Evolutionary conservation across 2,329 filamentous ascomycete species (phyloP).

Genomic region (Chalaropsis ovoidea): DNA sequence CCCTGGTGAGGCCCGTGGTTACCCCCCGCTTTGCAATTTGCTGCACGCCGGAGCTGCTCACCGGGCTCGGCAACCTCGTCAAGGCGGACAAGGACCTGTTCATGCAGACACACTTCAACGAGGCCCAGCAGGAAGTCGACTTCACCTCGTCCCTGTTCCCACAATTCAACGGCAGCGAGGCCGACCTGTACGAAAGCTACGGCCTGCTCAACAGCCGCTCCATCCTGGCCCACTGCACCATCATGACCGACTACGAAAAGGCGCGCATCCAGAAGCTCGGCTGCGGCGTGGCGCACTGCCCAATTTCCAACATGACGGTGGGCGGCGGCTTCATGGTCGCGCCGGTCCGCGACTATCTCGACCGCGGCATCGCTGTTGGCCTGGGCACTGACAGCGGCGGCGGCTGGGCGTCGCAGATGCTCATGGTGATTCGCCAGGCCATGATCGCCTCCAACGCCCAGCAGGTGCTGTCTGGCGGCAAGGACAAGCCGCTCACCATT

Average conservation of each 20-base stretch:
- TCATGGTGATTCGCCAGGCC: constrained; percentile 49
- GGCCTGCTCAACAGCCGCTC: constrained; percentile 45
- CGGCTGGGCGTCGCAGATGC: constrained; percentile 50
- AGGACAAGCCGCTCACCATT: constrained; percentile 39
- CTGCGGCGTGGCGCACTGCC: constrained; percentile 56
- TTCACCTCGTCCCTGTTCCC: constrained; percentile 48
- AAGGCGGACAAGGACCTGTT: constrained; percentile 39
- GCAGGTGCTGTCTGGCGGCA: constrained; percentile 36
- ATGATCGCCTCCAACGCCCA: constrained; percentile 45
- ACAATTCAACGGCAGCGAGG: constrained; percentile 43
- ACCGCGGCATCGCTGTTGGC: constrained; percentile 52
- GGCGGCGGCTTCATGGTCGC: constrained; percentile 54
- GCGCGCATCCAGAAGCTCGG: constrained; percentile 36
- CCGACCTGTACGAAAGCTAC: constrained; percentile 48
- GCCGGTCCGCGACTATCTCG: constrained; percentile 48
- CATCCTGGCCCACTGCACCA: constrained; percentile 58
- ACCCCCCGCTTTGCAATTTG: constrained; percentile 54
- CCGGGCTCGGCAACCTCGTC: constrained; percentile 46
- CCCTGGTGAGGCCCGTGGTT: constrained; percentile 41
- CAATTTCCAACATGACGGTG: constrained; percentile 53
- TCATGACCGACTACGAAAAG: constrained; percentile 49
- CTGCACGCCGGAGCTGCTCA: constrained; percentile 45
- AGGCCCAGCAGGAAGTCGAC: constrained; percentile 50
- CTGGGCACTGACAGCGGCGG: constrained; percentile 56
- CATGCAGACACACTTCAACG: constrained; percentile 59